A percentile compares a stretch with the other conserved stretches of the same genome.
phyloP scores from a whole-genome alignment of 331 rosid genomes.

The Erythrophleum ivorense region DNA sequence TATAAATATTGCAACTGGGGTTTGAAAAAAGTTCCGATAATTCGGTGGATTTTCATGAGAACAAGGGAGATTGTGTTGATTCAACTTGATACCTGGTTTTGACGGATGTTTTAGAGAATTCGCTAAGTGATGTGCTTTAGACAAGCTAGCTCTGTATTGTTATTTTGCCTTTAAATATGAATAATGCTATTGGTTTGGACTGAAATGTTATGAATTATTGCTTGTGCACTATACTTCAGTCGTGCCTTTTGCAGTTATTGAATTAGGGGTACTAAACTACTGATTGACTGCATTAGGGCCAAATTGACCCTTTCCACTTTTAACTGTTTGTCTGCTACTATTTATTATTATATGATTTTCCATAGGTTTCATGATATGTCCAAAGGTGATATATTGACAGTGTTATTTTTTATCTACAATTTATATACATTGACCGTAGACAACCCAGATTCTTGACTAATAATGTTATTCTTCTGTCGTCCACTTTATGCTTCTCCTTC shows the following conservation, averaged over 20 bases:
- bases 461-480: constrained; percentile 16
- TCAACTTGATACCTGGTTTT: constrained; percentile 11
- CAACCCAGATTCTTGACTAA: background rate
- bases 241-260: constrained; percentile 23
- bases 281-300: background rate
- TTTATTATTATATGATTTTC: constrained; percentile 3
- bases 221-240: background rate
- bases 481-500: constrained; percentile 5
- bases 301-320: constrained; percentile 14
- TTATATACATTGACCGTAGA: background rate
- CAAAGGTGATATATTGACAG: background rate
- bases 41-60: constrained; percentile 30
- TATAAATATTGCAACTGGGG: constrained; percentile 24
- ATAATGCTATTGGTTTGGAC: constrained; percentile 30
- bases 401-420: background rate
- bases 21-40: background rate
- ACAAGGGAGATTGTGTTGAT: background rate
- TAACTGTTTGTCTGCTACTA: background rate
- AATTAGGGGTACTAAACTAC: background rate
- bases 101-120: background rate
- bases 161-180: background rate
- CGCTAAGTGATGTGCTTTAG: background rate
- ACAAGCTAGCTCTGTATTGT: background rate
- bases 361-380: constrained; percentile 6
- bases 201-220: constrained; percentile 13